phyloP scores from a whole-genome alignment of 768 basidiomycete species.

The Phylloporus arenicola region DNA sequence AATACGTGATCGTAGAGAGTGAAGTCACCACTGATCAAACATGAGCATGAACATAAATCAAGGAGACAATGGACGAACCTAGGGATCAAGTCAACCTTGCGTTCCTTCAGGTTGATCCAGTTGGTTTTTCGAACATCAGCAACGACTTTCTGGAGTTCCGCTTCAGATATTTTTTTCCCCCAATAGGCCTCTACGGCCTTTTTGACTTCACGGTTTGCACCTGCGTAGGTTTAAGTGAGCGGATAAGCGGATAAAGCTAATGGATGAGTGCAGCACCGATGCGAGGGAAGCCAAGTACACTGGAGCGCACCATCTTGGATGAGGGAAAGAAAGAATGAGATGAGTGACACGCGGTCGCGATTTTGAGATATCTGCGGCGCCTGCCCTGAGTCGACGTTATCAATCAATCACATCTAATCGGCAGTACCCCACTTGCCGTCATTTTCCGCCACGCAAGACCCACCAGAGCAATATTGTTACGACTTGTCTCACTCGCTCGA shows the following conservation, averaged over 20 bases:
- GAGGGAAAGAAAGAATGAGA: constrained; percentile 16
- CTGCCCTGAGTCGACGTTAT: constrained; percentile 32
- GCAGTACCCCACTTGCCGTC: not conserved
- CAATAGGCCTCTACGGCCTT: constrained; percentile 99
- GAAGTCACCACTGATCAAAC: constrained; percentile 80
- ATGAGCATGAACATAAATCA: constrained; percentile 10
- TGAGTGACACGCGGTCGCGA: constrained; percentile 10
- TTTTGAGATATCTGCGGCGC: constrained; percentile 26
- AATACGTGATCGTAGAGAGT: constrained; percentile 98
- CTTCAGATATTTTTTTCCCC: constrained; percentile 84
- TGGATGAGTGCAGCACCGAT: constrained; percentile 42
- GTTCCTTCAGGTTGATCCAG: constrained; percentile 82
- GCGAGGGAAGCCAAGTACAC: constrained; percentile 89
- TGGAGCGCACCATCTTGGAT: constrained; percentile 64
- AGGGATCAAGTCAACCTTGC: constrained; percentile 86
- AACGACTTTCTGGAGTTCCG: constrained; percentile 83
- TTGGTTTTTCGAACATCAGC: constrained; percentile 82
- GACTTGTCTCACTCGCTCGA: not conserved
- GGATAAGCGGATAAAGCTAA: not conserved
- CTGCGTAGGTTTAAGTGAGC: constrained; percentile 34
- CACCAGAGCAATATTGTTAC: not conserved
- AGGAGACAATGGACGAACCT: constrained; percentile 50
- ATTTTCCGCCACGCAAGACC: not conserved
- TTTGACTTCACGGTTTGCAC: constrained; percentile 92
- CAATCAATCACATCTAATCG: constrained; percentile 23